Percentiles rank a stretch among this genome's conserved stretches.
phyloP scores from a whole-genome alignment of 352 stramenopile species.

The Globisporangium parvum region DNA sequence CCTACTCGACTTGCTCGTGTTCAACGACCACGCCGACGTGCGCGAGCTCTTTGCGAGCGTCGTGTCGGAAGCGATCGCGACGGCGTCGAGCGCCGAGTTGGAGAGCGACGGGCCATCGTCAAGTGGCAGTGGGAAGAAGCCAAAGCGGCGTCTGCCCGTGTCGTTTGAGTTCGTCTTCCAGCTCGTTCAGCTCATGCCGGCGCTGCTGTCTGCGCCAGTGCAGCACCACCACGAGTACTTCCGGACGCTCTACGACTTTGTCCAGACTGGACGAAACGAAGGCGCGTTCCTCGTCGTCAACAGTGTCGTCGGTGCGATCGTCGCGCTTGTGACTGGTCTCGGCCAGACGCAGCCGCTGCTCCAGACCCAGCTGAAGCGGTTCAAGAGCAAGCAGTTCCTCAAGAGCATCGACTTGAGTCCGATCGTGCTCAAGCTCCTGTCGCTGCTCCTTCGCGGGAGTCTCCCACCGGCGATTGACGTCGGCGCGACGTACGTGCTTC shows the following conservation, averaged over 20 bases:
- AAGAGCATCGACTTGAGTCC: slow-evolving; percentile 75
- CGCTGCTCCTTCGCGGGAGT: slow-evolving; percentile 62
- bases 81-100: slow-evolving; percentile 43
- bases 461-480: slow-evolving; percentile 71
- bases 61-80: slow-evolving; percentile 61
- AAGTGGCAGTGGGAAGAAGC: neutral
- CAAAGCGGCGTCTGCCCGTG: slow-evolving; percentile 26
- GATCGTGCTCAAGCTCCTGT: slow-evolving; percentile 68
- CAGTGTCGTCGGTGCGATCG: slow-evolving; percentile 72
- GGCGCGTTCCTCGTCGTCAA: slow-evolving; percentile 79
- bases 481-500: slow-evolving; percentile 25
- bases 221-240: slow-evolving; percentile 73
- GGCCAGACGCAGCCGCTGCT: slow-evolving; percentile 55
- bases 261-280: slow-evolving; percentile 77
- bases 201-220: slow-evolving; percentile 57
- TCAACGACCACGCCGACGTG: slow-evolving; percentile 59
- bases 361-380: slow-evolving; percentile 54
- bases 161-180: slow-evolving; percentile 83
- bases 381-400: slow-evolving; percentile 65
- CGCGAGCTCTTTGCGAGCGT: slow-evolving; percentile 68
- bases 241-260: slow-evolving; percentile 66
- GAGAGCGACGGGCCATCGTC: slow-evolving; percentile 16
- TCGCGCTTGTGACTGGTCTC: slow-evolving; percentile 56
- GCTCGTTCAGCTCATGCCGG: slow-evolving; percentile 73
- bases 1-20: slow-evolving; percentile 67